phyloP scores from a whole-genome alignment of 495 filamentous ascomycete genomes.

The Letharia lupina region DNA sequence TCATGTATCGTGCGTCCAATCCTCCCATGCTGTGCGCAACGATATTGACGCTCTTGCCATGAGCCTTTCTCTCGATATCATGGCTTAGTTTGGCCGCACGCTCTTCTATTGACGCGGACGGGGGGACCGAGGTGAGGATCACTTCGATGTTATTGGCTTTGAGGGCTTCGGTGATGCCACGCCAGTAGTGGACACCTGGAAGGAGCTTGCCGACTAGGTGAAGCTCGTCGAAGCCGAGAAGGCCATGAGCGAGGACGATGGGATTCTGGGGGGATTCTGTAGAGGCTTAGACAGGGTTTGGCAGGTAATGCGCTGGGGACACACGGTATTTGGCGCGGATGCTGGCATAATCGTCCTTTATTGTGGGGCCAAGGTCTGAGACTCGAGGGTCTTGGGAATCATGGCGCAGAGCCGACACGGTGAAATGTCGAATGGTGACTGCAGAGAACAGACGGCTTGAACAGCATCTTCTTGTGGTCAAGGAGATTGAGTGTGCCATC shows the following conservation, averaged over 20 bases:
- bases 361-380: constrained; percentile 54
- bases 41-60: constrained; percentile 74
- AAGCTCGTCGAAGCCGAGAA: constrained; percentile 85
- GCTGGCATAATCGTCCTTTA: constrained; percentile 67
- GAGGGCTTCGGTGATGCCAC: constrained; percentile 76
- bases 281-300: neutral
- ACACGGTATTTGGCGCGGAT: constrained; percentile 56
- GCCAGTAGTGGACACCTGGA: constrained; percentile 83
- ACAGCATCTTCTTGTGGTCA: constrained; percentile 5
- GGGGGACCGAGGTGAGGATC: constrained; percentile 71
- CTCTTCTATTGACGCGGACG: constrained; percentile 68
- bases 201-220: constrained; percentile 59
- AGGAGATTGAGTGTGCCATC: constrained; percentile 9
- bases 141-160: constrained; percentile 64
- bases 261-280: constrained; percentile 53
- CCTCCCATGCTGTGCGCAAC: constrained; percentile 86
- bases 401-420: neutral
- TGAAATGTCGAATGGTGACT: constrained; percentile 2
- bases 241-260: constrained; percentile 79
- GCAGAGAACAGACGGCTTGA: neutral
- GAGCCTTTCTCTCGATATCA: constrained; percentile 47
- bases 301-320: neutral
- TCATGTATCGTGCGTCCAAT: constrained; percentile 88
- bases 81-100: constrained; percentile 47
- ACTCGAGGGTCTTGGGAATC: constrained; percentile 48